Conservation (phyloP, 257 asterid species). For the Linderniella brevidens region DNA sequence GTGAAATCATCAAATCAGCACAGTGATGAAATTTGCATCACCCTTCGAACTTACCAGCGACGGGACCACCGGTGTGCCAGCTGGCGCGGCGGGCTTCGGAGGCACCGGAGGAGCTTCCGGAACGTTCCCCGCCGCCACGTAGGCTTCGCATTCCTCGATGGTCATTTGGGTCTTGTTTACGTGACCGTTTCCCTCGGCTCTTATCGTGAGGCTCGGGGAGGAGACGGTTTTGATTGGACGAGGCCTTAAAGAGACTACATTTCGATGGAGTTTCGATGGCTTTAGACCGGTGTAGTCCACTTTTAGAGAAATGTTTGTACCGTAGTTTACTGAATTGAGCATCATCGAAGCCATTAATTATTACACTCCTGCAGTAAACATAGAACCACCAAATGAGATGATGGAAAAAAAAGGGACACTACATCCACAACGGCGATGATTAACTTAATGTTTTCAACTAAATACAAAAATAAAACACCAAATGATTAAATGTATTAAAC, state of each 20-base stretch:
- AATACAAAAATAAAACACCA: no score
- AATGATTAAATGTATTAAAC: no score
- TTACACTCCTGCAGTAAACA: constrained; percentile 1
- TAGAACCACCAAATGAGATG: no score
- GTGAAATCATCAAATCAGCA: no score
- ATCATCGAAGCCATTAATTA: constrained; percentile 28
- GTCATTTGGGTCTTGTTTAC: constrained; percentile 37
- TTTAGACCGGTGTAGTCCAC: constrained; percentile 23
- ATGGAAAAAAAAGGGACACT: no score
- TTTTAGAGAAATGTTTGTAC: constrained; percentile 17
- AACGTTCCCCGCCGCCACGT: constrained; percentile 60
- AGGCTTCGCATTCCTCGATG: constrained; percentile 74
- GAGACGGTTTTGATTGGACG: constrained; percentile 8
- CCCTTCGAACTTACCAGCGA: constrained; percentile 41
- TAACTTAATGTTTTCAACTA: no score
- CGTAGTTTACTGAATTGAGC: constrained; percentile 19
- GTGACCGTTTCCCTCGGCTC: constrained; percentile 25
- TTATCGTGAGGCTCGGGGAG: constrained; percentile 14
- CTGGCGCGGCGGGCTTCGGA: constrained; percentile 54
- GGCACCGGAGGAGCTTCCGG: constrained; percentile 90
- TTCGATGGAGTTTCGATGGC: constrained; percentile 17
- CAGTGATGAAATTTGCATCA: neutral
- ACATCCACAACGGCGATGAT: no score
- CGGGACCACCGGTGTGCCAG: constrained; percentile 49
- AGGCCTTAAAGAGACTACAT: constrained; percentile 13